Conservation (phyloP, 2,329 filamentous ascomycete genomes). For the Cryphonectria parasitica region DNA sequence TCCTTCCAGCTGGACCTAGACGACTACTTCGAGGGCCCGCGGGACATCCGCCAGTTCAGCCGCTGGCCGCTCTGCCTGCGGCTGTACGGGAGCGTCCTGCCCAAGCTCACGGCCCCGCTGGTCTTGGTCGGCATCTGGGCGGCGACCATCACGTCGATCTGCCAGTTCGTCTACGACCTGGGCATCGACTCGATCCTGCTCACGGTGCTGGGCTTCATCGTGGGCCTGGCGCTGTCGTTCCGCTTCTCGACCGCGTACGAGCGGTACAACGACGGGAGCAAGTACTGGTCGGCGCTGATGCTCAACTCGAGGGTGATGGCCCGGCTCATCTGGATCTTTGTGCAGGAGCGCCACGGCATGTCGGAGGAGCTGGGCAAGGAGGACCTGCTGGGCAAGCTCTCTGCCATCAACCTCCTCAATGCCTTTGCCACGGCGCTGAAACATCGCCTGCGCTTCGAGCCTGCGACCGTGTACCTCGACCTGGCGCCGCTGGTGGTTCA, state of each 20-base stretch:
- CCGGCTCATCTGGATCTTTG: conserved; percentile 11
- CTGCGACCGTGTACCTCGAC: conserved; percentile 77
- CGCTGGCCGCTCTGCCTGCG: conserved; percentile 78
- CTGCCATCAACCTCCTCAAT: conserved; percentile 71
- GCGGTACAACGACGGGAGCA: conserved; percentile 67
- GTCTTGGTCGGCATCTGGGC: conserved; percentile 66
- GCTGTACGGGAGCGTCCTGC: conserved; percentile 75
- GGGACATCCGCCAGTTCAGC: conserved; percentile 72
- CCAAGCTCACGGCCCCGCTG: conserved; percentile 74
- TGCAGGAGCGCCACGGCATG: conserved; percentile 4
- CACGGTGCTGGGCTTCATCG: conserved; percentile 80
- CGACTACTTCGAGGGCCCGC: conserved; percentile 68
- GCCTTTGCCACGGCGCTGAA: conserved; percentile 79
- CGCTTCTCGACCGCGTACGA: conserved; percentile 79
- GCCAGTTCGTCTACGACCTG: conserved; percentile 47
- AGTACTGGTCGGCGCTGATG: conserved; percentile 51
- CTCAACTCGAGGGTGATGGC: conserved; percentile 25
- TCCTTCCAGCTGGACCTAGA: conserved; percentile 49
- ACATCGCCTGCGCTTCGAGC: conserved; percentile 83
- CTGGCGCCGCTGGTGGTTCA: conserved; percentile 70
- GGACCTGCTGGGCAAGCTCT: conserved; percentile 17
- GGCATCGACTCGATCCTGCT: conserved; percentile 65
- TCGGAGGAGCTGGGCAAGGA: conserved; percentile 11
- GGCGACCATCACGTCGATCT: conserved; percentile 64
- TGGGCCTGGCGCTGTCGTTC: conserved; percentile 78